A percentile compares a stretch with the other conserved stretches of the same genome.
These are phyloP conservation scores for Kurtzmaniella fragi DNA, from an alignment of 805 yeast species.

Conservation along the genomic window DNA sequence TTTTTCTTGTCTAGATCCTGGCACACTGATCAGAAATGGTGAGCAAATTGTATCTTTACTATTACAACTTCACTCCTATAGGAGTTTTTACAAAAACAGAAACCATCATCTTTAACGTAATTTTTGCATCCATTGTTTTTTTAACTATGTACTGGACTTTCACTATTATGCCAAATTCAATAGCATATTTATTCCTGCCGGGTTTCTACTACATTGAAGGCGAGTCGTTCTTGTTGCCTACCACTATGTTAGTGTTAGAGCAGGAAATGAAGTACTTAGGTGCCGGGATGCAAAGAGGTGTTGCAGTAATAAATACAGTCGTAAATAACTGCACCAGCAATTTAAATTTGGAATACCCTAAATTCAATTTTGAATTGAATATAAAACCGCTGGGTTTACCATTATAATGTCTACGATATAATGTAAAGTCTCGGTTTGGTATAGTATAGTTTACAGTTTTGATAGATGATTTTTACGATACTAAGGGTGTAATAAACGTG, in stretches of 20 bases:
- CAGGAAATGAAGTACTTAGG: neutral
- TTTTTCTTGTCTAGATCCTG: too few relatives aligned
- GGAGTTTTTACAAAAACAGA: constrained; percentile 24
- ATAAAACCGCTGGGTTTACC: neutral
- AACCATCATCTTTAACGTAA: constrained; percentile 13
- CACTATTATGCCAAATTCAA: constrained; percentile 8
- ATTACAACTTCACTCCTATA: constrained; percentile 22
- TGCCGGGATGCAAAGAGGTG: too few relatives aligned
- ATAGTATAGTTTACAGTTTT: too few relatives aligned
- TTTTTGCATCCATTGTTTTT: constrained; percentile 9
- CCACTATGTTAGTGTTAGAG: constrained; percentile 3
- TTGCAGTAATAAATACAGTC: too few relatives aligned
- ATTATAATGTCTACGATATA: neutral
- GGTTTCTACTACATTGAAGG: constrained; percentile 16
- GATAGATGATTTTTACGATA: too few relatives aligned
- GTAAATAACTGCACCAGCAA: neutral
- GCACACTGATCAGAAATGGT: neutral
- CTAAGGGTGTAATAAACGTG: too few relatives aligned
- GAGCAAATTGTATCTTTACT: constrained; percentile 12
- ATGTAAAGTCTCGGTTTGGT: too few relatives aligned
- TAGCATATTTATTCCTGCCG: constrained; percentile 8
- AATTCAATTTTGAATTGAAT: constrained; percentile 1
- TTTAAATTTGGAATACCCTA: constrained; percentile 1
- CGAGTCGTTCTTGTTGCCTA: constrained; percentile 7
- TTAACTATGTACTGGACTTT: constrained; percentile 12